These are phyloP conservation scores for Neostapfia colusana DNA, from an alignment of 176 grass and related monocot species.

Conservation along the genomic window DNA sequence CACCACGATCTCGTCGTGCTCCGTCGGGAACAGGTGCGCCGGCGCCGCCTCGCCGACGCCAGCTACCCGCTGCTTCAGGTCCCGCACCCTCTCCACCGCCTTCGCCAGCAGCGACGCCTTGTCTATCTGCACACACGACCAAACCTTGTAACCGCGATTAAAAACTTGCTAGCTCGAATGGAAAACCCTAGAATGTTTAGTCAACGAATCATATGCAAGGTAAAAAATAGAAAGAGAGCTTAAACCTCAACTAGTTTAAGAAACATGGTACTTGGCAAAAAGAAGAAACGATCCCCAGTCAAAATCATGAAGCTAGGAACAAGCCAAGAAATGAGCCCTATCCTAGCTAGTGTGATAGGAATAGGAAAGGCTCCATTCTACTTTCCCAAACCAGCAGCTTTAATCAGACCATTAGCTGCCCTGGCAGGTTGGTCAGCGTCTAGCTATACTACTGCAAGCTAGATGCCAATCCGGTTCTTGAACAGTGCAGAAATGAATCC, in stretches of 20 bases:
- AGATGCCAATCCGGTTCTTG: slow-evolving; percentile 14
- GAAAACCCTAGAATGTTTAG: slow-evolving; percentile 23
- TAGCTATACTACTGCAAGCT: slow-evolving; percentile 22
- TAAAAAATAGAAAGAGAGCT: not conserved
- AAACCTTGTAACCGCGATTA: not conserved
- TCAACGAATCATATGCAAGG: not conserved
- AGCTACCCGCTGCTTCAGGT: slow-evolving; percentile 79
- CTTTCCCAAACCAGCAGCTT: slow-evolving; percentile 43
- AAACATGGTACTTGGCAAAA: slow-evolving; percentile 16
- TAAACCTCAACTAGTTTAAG: too few relatives aligned
- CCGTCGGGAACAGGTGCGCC: slow-evolving; percentile 67
- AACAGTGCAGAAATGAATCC: not conserved
- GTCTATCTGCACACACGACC: slow-evolving; percentile 61
- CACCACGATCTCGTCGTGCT: slow-evolving; percentile 85
- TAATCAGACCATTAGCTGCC: slow-evolving; percentile 35
- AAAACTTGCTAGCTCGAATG: not conserved
- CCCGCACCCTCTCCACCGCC: slow-evolving; percentile 83
- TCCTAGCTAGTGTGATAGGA: slow-evolving; percentile 20
- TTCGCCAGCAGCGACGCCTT: slow-evolving; percentile 95
- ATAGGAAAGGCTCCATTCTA: slow-evolving; percentile 40
- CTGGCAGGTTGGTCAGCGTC: not conserved
- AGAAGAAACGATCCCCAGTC: slow-evolving; percentile 26
- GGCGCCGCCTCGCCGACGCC: slow-evolving; percentile 51
- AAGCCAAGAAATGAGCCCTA: slow-evolving; percentile 22
- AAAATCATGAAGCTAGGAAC: slow-evolving; percentile 24